Base-by-base conservation (phyloP, 208 protist species). In the Trypanosoma conorhini region DNA sequence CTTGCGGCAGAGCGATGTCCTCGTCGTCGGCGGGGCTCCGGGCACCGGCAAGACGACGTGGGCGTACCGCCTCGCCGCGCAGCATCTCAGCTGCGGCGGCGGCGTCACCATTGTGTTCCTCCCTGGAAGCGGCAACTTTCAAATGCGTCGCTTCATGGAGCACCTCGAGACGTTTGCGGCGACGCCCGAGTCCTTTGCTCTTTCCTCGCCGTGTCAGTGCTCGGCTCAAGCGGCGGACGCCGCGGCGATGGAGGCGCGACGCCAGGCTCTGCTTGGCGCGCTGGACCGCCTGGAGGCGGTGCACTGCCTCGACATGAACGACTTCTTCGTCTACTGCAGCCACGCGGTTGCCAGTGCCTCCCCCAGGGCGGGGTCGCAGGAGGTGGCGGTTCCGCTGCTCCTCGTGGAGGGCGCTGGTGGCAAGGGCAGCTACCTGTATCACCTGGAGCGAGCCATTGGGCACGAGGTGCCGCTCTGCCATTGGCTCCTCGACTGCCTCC, bases 401-500 rank as follows among this genome's bases (percentile, higher is more conserved):
- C 60, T 94, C 24, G 74, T 86, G 15, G 77, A 87, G 13, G 81
- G 85, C 3, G 57, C 76, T 40, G 60, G 70, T 28, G 87, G 85
- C 5, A 75, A 66, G 15, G 72, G 62, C 5, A 78, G 69, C 61
- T 80, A 82, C 62, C 21, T 87, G 19, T 71, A 85, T 62, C 82
- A 88, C 54, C 77, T 80, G 30, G 88, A 91, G 70, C 80, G 84
- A 22, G 81, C 84, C 9, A 76, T 77, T 0, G 86, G 84, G 17
- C 63, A 67, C 46, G 31, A 67, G 26, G 64, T 84, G 12, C 86
- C 86, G 19, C 67, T 94, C 15, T 74, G 57, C 3, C 64, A 83
- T 62, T 87, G 83, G 75, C 56, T 89, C 17, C 76, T 91, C 33
- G 80, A 76, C 48, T 70, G 70, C 28, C 75, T 94, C 46, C 88